Evolutionary conservation across 2,329 filamentous ascomycete genomes (phyloP).

Genomic region (Dendrostoma leiphaemia): DNA sequence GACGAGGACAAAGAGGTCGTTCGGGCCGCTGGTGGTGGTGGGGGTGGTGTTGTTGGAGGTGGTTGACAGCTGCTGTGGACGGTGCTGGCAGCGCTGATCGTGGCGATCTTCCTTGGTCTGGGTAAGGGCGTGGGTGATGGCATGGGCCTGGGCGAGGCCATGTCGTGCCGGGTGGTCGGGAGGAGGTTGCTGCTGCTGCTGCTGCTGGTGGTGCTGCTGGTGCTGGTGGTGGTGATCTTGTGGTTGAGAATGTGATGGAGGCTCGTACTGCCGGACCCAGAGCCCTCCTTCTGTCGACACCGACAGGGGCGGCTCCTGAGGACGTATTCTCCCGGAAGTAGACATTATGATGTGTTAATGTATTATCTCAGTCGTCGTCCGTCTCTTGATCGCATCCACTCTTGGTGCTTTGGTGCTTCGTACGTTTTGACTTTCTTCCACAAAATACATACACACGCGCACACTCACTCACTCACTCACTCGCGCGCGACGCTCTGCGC

Average conservation of each 20-base stretch:
- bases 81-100: background rate
- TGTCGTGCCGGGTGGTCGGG: background rate
- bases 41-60: too few relatives aligned
- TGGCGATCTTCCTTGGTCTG: background rate
- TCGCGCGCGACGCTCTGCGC: too few relatives aligned
- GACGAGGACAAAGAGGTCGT: slow-evolving; percentile 27
- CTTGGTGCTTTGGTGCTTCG: too few relatives aligned
- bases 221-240: background rate
- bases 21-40: slow-evolving; percentile 35
- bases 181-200: background rate
- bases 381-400: background rate
- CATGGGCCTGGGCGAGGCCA: background rate
- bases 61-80: slow-evolving; percentile 20
- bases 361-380: background rate
- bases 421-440: too few relatives aligned
- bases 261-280: background rate
- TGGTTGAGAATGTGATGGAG: background rate
- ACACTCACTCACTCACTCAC: too few relatives aligned
- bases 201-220: background rate
- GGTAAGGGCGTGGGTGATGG: background rate
- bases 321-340: background rate
- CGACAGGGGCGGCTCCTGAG: background rate
- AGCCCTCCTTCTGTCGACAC: background rate
- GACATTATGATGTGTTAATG: background rate
- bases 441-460: too few relatives aligned